A percentile compares a stretch with the other conserved stretches of the same genome.
phyloP scores from a whole-genome alignment of 306 rosid genomes.

The Medicago arabica region DNA sequence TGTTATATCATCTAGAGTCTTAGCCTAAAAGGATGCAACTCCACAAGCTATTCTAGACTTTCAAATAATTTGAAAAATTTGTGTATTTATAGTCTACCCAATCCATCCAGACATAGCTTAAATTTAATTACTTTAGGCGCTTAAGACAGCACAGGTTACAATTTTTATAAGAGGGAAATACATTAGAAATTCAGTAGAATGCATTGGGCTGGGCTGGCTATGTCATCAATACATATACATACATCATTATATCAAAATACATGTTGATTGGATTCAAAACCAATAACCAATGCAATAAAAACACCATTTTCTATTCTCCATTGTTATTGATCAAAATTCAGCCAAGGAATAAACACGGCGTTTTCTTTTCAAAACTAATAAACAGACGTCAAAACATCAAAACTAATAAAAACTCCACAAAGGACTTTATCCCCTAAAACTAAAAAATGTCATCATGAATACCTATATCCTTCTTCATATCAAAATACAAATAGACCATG shows the following conservation, averaged over 20 bases:
- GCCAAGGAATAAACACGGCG: background rate
- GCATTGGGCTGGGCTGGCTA: background rate
- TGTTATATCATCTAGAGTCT: background rate
- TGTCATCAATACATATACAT: background rate
- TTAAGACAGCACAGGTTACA: background rate
- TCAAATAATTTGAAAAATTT: background rate
- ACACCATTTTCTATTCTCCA: background rate
- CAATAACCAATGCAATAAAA: background rate
- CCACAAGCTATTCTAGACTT: background rate
- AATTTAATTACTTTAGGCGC: background rate
- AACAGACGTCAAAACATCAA: background rate
- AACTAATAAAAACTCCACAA: constrained; percentile 6
- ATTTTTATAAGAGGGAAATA: background rate
- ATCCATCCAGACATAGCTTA: background rate
- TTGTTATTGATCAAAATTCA: background rate
- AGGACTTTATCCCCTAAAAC: background rate
- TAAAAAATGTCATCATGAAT: background rate
- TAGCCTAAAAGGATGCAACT: background rate
- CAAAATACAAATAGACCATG: constrained; percentile 8
- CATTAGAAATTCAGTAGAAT: background rate
- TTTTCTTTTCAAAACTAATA: background rate
- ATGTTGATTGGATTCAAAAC: background rate
- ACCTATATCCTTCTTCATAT: background rate
- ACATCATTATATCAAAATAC: constrained; percentile 7
- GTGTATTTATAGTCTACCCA: background rate